Evolutionary conservation across 2,329 filamentous ascomycete species (phyloP), one percentile per base, ranked within the genome.

Genomic region (Alternaria arbusti): DNA sequence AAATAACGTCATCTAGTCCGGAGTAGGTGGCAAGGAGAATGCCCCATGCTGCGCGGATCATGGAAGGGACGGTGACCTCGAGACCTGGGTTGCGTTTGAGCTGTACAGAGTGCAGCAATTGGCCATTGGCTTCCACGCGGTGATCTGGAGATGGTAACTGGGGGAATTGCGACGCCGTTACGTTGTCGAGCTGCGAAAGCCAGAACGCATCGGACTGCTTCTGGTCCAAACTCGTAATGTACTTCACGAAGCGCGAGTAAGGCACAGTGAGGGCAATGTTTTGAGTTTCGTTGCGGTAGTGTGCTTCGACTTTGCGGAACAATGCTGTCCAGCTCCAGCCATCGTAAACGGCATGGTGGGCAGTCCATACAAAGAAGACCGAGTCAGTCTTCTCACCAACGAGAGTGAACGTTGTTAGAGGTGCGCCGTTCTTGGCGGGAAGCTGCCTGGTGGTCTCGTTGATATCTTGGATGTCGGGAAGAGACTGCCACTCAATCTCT

Each of bases 1-100:
- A 86, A 23, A 82, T 77, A 8, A 85, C 81, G 66, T 85, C 82
- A 52, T 84, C 79, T 15, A 80, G 80, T 2, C 78, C 80, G n/a
- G 82, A 82, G 65, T 84, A 85, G 49, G 78, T 80, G 43, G 81
- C 76, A 7, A 85, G 69, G 3, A 85, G 73, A 44, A 85, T 63
- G 2, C 79, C 82, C 84, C 83, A 85, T 9, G 82, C 81, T 11
- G 82, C 79, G 28, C 81, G 78, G 54, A 85, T 74, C 46, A 81
- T 71, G 1, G 77, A 78, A 22, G 81, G 72, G 59, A 77, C 68
- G 3, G 75, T 78, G n/a, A 78, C 71, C 10, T 75, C 75, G n/a
- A 69, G 65, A 12, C 70, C 69, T 13, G 63, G 30, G 23, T 60
- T 66, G 15, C 71, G 70, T 17, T 61, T 62, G 13, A 77, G 68